A percentile compares a stretch with the other conserved stretches of the same genome.
Evolutionary conservation across 208 protist genomes (phyloP).

Genomic region (Acanthamoeba lenticulata): DNA sequence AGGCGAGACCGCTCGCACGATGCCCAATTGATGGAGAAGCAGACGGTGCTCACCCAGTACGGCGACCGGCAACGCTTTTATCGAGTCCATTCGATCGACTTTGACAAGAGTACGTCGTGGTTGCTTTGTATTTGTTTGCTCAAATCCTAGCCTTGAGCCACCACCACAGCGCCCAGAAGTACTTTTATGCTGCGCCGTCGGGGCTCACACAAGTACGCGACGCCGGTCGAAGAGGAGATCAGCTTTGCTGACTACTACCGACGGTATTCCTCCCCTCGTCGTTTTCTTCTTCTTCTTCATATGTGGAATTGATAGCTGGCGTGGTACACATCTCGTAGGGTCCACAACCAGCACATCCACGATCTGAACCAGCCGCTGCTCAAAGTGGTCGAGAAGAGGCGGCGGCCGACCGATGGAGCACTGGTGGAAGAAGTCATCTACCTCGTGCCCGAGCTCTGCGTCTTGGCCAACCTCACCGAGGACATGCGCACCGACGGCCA

Average conservation of each 20-base stretch:
- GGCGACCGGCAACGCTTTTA: background rate
- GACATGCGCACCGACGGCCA: background rate
- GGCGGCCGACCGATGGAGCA: background rate
- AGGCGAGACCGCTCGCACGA: background rate
- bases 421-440: background rate
- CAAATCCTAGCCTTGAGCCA: background rate
- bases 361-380: background rate
- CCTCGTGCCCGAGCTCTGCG: slow-evolving; percentile 16
- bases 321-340: background rate
- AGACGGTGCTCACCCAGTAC: background rate
- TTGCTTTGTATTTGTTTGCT: background rate
- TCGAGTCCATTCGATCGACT: background rate
- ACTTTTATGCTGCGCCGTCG: background rate
- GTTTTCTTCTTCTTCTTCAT: background rate
- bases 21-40: background rate
- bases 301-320: background rate
- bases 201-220: background rate
- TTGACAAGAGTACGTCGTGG: background rate
- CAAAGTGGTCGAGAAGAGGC: background rate
- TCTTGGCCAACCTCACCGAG: background rate
- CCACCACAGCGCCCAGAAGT: background rate
- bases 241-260: background rate
- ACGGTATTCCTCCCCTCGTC: background rate
- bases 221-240: background rate
- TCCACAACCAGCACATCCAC: background rate